Evolutionary conservation across 768 basidiomycete species (phyloP).

Genomic region (Tremella mesenterica): DNA sequence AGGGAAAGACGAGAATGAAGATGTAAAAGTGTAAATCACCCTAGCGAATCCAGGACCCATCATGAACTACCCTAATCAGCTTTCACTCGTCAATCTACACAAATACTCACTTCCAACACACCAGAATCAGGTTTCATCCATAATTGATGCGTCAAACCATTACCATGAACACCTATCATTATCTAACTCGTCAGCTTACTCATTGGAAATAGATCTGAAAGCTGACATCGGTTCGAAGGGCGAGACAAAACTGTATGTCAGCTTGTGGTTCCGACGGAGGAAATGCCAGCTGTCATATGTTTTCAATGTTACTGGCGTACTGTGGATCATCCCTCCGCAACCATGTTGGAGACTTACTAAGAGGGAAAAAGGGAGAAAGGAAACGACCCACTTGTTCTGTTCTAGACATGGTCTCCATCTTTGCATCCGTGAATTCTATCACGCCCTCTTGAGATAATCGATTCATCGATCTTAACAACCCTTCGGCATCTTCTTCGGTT

Average conservation of each 20-base stretch:
- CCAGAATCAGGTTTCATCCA: constrained; percentile 32
- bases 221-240: constrained; percentile 21
- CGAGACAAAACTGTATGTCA: constrained; percentile 19
- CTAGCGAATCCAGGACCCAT: constrained; percentile 23
- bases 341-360: too few species aligned
- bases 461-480: constrained; percentile 11
- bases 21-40: constrained; percentile 13
- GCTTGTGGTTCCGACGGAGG: too few species aligned
- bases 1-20: not conserved
- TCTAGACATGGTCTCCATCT: constrained; percentile 20
- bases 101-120: constrained; percentile 26
- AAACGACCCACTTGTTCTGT: not conserved
- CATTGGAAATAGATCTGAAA: not conserved
- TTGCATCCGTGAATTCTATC: constrained; percentile 21
- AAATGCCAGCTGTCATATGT: too few species aligned
- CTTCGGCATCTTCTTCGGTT: constrained; percentile 10
- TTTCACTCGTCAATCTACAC: not conserved
- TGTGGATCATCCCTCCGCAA: too few species aligned
- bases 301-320: too few species aligned
- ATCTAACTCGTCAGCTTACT: constrained; percentile 9
- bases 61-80: constrained; percentile 20
- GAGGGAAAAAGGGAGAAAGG: not conserved
- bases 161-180: constrained; percentile 35
- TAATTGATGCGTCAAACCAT: constrained; percentile 32
- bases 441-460: constrained; percentile 16